Percentiles rank a stretch among this genome's conserved stretches.
Conservation (phyloP, 2,329 filamentous ascomycete species). For the Trichoderma lentiforme region DNA sequence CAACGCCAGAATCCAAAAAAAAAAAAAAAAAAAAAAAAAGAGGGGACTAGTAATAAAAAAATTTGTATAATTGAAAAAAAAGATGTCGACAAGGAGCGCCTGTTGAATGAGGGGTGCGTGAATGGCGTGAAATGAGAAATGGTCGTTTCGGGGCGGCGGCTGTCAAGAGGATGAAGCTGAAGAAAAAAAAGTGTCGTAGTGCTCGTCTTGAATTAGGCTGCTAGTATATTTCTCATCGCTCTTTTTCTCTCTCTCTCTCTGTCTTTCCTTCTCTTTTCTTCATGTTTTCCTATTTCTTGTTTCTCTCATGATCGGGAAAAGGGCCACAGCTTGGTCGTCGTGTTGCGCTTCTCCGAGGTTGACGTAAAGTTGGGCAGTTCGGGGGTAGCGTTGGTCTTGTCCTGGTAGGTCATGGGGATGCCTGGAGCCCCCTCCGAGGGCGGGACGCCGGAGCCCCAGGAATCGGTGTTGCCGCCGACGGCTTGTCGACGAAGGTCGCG, state of each 20-base stretch:
- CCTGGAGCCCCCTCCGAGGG: conserved; percentile 25
- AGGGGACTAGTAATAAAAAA: not conserved
- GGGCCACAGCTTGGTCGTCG: conserved; percentile 6
- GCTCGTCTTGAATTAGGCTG: conserved; percentile 14
- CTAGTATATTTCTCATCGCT: not conserved
- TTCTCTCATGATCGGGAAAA: conserved; percentile 1
- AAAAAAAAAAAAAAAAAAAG: not conserved
- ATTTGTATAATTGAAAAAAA: not conserved
- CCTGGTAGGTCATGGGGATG: conserved; percentile 23
- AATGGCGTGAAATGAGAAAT: not conserved
- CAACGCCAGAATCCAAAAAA: conserved; percentile 18
- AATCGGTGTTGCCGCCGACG: conserved; percentile 30
- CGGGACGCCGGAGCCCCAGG: conserved; percentile 34
- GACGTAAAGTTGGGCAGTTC: conserved; percentile 10
- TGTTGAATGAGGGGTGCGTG: not conserved
- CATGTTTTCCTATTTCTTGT: not conserved
- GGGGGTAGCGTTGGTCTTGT: conserved; percentile 12
- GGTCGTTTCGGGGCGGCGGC: not conserved
- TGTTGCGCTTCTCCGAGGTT: conserved; percentile 14
- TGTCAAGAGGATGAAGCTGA: not conserved
- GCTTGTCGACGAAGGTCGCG: conserved; percentile 54
- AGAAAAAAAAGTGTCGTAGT: not conserved
- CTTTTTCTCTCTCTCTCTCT: not conserved
- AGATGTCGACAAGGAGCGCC: conserved; percentile 7
- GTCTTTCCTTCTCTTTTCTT: not conserved